Percentiles rank a stretch among this genome's conserved stretches.
Conservation (phyloP, 2,329 filamentous ascomycete genomes). For the Hirsutella minnesotensis region DNA sequence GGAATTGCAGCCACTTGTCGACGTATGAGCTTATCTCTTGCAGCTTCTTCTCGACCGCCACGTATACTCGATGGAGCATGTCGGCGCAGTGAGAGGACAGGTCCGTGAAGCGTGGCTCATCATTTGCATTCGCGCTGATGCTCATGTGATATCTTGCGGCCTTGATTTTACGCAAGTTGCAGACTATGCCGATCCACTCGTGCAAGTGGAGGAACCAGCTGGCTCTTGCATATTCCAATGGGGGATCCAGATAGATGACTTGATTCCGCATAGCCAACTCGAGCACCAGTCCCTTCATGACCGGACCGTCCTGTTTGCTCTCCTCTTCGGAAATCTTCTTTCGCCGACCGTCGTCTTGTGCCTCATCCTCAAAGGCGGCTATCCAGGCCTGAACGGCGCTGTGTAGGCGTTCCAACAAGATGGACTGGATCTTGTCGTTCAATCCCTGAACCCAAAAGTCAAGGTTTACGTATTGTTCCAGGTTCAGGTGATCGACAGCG, state of each 20-base stretch:
- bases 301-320: slow-evolving; percentile 41
- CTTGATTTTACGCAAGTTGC: slow-evolving; percentile 87
- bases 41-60: slow-evolving; percentile 72
- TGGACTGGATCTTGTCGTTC: slow-evolving; percentile 74
- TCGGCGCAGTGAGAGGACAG: slow-evolving; percentile 75
- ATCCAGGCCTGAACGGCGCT: slow-evolving; percentile 83
- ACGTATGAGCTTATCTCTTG: slow-evolving; percentile 73
- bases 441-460: slow-evolving; percentile 79
- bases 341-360: slow-evolving; percentile 38
- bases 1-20: slow-evolving; percentile 97
- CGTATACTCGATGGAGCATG: slow-evolving; percentile 69
- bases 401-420: slow-evolving; percentile 71
- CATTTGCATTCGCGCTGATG: slow-evolving; percentile 52
- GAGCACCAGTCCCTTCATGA: slow-evolving; percentile 64
- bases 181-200: slow-evolving; percentile 85
- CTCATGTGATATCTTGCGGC: slow-evolving; percentile 91
- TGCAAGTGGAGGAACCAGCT: slow-evolving; percentile 92
- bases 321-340: slow-evolving; percentile 36
- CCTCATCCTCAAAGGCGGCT: slow-evolving; percentile 60
- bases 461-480: slow-evolving; percentile 93
- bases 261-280: slow-evolving; percentile 98
- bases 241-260: slow-evolving; percentile 91
- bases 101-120: slow-evolving; percentile 66
- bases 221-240: slow-evolving; percentile 79
- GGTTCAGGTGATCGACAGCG: slow-evolving; percentile 87